Base-by-base conservation (phyloP, 805 yeast species). In the Metahyphopichia silvanorum region DNA sequence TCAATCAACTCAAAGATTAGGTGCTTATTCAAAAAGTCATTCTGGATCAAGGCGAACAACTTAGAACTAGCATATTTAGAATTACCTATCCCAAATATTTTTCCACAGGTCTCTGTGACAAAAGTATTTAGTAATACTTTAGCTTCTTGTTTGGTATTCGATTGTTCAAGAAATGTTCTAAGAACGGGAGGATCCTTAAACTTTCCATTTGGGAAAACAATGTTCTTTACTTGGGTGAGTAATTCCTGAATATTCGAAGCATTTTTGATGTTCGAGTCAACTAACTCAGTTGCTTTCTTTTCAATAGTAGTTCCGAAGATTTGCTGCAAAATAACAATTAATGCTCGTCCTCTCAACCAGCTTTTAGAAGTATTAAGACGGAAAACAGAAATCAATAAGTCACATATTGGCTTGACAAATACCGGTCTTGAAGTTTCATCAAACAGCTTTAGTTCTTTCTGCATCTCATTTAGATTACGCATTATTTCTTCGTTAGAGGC, bases 251-350 rank as follows among this genome's bases (percentile, higher is more conserved):
- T 50, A 19, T 63, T 66, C 7, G 62, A 69, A 28, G 74, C 78
- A 7, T 66, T 63, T 23, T 64, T 40, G 5, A 63, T 14, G 21
- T 49, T 53, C 15, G 45, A 47, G 23, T 65, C 61, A 20, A 75
- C 54, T 37, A 61, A 61, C 18, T 70, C 67, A 25, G 79, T 60
- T 4, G 78, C 69, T 33, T 74, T 76, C 49, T 77, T 80, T 49
- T 89, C 96, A 32, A 89, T 81, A 0, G 96, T 83, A 2, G 91
- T 84, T 0, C 97, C 97, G 23, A 89, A 68, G 1, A 89, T 56
- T 52, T 87, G 96, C 54, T 88, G 96, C 33, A 89, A 60, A 3
- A 89, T 76, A 4, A 87, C 78, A 23, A 88, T 70, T 6, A 87
- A 66, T 0, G 96, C 96, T 27, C 88, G 66, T 0, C 96, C 97